These are phyloP conservation scores for Marasmius oreades DNA, from an alignment of 1,284 basidiomycete species.

Conservation along the genomic window DNA sequence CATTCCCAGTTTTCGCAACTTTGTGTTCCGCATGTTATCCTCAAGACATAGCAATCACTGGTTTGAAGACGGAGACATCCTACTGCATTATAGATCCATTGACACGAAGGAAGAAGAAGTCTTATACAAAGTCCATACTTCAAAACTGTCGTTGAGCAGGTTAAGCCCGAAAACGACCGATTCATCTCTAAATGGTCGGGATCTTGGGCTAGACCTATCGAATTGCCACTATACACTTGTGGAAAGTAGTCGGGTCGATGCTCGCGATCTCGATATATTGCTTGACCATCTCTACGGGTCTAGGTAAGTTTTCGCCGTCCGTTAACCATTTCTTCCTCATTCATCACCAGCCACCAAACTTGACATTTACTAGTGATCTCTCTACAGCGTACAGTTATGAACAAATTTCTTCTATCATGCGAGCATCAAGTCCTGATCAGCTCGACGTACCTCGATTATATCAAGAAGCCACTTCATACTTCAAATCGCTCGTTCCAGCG, in stretches of 20 bases:
- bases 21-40: background rate
- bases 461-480: slow-evolving; percentile 33
- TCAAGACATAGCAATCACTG: slow-evolving; percentile 8
- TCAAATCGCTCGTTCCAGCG: slow-evolving; percentile 43
- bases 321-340: slow-evolving; percentile 3
- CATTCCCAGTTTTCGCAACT: too few relatives aligned
- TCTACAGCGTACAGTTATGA: slow-evolving; percentile 25
- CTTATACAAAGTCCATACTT: slow-evolving; percentile 10
- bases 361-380: slow-evolving; percentile 6
- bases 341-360: background rate
- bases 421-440: slow-evolving; percentile 48
- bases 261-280: slow-evolving; percentile 47
- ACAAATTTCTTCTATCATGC: slow-evolving; percentile 47
- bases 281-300: slow-evolving; percentile 64
- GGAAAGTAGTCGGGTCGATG: slow-evolving; percentile 4
- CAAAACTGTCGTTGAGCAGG: slow-evolving; percentile 1
- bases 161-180: background rate
- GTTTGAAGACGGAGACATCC: slow-evolving; percentile 12
- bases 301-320: slow-evolving; percentile 38
- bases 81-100: slow-evolving; percentile 2
- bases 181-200: background rate
- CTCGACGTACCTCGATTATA: slow-evolving; percentile 55
- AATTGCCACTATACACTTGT: slow-evolving; percentile 7
- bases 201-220: background rate
- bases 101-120: background rate